Evolutionary conservation across 345 rosid species (phyloP).

Genomic region (Euphorbia pulcherrima): DNA sequence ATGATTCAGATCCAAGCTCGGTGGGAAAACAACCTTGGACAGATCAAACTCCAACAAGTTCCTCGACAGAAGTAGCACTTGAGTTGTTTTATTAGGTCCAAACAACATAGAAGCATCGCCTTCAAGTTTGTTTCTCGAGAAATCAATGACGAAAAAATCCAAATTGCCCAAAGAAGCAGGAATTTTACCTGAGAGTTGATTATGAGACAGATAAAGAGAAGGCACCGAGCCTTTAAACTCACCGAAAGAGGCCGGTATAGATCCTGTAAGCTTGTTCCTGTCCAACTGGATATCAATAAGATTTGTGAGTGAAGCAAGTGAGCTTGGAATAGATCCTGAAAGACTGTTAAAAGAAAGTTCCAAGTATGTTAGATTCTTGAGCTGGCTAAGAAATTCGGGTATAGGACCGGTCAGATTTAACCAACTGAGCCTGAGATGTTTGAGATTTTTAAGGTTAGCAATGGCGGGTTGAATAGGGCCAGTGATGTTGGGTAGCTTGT

Average conservation of each 20-base stretch:
- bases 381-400: conserved; percentile 43
- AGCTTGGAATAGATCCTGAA: conserved; percentile 51
- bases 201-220: conserved; percentile 51
- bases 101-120: conserved; percentile 68
- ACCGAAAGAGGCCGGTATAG: conserved; percentile 63
- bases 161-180: conserved; percentile 50
- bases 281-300: conserved; percentile 50
- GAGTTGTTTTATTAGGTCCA: conserved; percentile 50
- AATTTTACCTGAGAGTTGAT: conserved; percentile 55
- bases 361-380: conserved; percentile 46
- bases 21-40: conserved; percentile 41
- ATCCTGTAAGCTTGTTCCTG: conserved; percentile 54
- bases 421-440: conserved; percentile 47
- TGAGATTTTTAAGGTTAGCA: conserved; percentile 52
- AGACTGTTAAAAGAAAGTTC: conserved; percentile 61
- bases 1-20: conserved; percentile 54
- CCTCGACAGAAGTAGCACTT: conserved; percentile 47
- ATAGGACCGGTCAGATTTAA: conserved; percentile 51
- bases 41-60: conserved; percentile 52
- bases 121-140: conserved; percentile 55
- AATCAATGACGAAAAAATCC: conserved; percentile 40
- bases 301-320: conserved; percentile 43
- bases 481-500: conserved; percentile 55
- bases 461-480: conserved; percentile 58
- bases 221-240: conserved; percentile 30